phyloP scores from a whole-genome alignment of 1,284 basidiomycete species.

The Apiotrichum sp. region DNA sequence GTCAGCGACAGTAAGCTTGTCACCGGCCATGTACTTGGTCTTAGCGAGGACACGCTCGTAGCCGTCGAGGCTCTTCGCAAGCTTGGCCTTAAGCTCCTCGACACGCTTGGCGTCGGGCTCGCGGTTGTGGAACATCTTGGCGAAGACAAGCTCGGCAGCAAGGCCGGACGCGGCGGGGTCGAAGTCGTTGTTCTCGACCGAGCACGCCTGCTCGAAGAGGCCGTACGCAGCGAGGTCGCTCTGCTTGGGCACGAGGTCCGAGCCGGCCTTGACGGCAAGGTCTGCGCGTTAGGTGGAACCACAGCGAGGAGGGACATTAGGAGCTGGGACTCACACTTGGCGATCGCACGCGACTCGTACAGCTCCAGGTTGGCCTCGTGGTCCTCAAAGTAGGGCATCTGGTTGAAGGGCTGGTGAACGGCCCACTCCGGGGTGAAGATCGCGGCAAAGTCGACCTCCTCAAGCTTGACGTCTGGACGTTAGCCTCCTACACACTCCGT shows the following conservation, averaged over 20 bases:
- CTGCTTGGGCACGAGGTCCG: conserved; percentile 29
- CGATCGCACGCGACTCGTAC: conserved; percentile 55
- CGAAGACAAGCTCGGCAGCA: conserved; percentile 49
- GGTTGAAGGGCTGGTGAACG: conserved; percentile 58
- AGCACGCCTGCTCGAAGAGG: conserved; percentile 56
- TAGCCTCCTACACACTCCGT: background rate
- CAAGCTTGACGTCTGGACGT: conserved; percentile 25
- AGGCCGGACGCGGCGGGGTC: conserved; percentile 49
- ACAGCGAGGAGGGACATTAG: conserved; percentile 4
- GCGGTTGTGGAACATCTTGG: conserved; percentile 19
- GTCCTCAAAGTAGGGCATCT: conserved; percentile 57
- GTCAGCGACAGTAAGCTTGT: conserved; percentile 55
- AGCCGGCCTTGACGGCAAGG: conserved; percentile 20
- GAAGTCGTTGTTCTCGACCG: conserved; percentile 55
- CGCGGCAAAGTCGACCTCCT: conserved; percentile 34
- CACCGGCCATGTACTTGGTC: conserved; percentile 54
- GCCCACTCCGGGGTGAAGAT: conserved; percentile 52
- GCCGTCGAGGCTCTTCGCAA: conserved; percentile 49
- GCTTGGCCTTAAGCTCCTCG: conserved; percentile 30
- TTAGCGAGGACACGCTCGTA: conserved; percentile 55
- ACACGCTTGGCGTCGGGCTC: conserved; percentile 39
- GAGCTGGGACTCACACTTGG: conserved; percentile 42
- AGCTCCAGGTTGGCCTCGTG: conserved; percentile 29
- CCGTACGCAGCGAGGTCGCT: conserved; percentile 47
- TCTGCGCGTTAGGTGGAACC: too few relatives aligned